Conservation (phyloP, 345 rosid species). For the Melaleuca quinquenervia region DNA sequence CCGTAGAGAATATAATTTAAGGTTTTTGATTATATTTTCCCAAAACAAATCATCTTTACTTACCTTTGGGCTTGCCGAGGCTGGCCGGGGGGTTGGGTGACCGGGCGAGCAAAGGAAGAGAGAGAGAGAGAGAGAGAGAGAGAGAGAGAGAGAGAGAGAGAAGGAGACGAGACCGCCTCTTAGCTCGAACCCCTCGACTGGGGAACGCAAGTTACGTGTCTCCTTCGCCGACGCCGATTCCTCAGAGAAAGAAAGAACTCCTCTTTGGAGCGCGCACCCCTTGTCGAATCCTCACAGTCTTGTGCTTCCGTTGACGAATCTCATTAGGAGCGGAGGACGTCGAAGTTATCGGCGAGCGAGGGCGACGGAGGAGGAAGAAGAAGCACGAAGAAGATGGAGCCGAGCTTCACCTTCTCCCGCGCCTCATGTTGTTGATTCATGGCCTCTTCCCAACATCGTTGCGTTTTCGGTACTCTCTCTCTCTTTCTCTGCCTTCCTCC, state of each 20-base stretch:
- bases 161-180: neutral
- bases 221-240: neutral
- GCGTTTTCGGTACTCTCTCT: conserved; percentile 69
- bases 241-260: neutral
- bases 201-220: neutral
- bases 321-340: neutral
- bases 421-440: conserved; percentile 33
- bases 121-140: neutral
- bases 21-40: no score
- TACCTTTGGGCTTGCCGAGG: neutral
- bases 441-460: conserved; percentile 95
- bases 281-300: neutral
- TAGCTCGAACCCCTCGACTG: neutral
- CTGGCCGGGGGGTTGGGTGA: neutral
- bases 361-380: neutral
- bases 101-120: neutral
- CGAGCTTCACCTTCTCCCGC: conserved; percentile 50
- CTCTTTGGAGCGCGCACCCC: neutral
- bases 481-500: neutral
- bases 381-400: conserved; percentile 59
- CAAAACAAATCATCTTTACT: neutral
- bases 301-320: neutral
- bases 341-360: neutral
- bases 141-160: no score
- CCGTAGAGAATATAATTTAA: no score